A percentile compares a stretch with the other conserved stretches of the same genome.
phyloP scores from a whole-genome alignment of 371 early-diverging fungal species.

The Homolaphlyctis polyrhiza region DNA sequence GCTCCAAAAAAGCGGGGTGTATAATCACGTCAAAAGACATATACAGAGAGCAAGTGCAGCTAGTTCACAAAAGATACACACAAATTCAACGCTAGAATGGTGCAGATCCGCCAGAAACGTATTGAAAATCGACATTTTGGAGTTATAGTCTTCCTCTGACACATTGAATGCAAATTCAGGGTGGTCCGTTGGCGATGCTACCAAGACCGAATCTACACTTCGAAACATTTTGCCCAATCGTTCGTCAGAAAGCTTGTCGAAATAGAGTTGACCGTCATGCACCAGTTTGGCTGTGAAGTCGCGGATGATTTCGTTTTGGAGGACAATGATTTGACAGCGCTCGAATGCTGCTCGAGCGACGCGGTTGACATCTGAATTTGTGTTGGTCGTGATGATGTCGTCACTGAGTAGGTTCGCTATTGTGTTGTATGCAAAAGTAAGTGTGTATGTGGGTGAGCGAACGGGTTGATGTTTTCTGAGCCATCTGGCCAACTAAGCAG shows the following conservation, averaged over 20 bases:
- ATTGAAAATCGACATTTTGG: slow-evolving; percentile 35
- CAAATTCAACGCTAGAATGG: slow-evolving; percentile 3
- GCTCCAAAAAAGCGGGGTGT: background rate
- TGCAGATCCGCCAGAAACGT: slow-evolving; percentile 37
- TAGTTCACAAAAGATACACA: background rate
- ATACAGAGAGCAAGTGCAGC: slow-evolving; percentile 4
- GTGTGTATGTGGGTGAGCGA: background rate
- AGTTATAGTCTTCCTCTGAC: slow-evolving; percentile 33
- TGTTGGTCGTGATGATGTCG: slow-evolving; percentile 28
- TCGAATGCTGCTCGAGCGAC: slow-evolving; percentile 43
- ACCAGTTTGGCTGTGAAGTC: slow-evolving; percentile 29
- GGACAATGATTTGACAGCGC: slow-evolving; percentile 33
- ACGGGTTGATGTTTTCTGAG: background rate
- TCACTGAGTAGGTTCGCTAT: slow-evolving; percentile 13
- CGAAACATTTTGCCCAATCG: slow-evolving; percentile 40
- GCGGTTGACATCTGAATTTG: slow-evolving; percentile 32
- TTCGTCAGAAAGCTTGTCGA: slow-evolving; percentile 41
- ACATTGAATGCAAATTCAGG: slow-evolving; percentile 26
- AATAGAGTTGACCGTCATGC: slow-evolving; percentile 20
- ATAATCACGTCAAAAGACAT: background rate
- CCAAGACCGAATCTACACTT: slow-evolving; percentile 21
- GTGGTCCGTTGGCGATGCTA: slow-evolving; percentile 21
- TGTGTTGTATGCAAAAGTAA: background rate
- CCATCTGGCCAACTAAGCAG: background rate
- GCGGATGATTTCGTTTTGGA: slow-evolving; percentile 37